These are phyloP conservation scores for Hypericum androsaemum DNA, from an alignment of 345 rosid species.

Conservation along the genomic window DNA sequence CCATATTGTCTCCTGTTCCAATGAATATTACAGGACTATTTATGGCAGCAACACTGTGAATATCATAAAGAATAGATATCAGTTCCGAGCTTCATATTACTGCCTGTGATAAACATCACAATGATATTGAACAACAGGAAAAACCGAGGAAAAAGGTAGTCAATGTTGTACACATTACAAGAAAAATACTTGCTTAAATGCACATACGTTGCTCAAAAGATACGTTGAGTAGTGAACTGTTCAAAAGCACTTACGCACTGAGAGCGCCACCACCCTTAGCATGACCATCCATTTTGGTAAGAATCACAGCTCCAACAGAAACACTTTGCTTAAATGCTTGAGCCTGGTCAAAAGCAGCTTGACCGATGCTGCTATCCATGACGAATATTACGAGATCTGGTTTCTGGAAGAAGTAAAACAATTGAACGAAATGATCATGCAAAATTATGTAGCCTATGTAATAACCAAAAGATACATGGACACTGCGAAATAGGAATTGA, in stretches of 20 bases:
- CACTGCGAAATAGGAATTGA: slow-evolving; percentile 12
- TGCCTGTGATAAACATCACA: neutral
- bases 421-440: neutral
- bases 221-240: neutral
- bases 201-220: neutral
- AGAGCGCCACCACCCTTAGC: slow-evolving; percentile 99
- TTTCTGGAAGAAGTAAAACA: slow-evolving; percentile 41
- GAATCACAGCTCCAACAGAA: slow-evolving; percentile 85
- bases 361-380: slow-evolving; percentile 96
- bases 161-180: no score
- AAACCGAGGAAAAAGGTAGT: neutral
- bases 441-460: slow-evolving; percentile 4
- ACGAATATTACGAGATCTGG: slow-evolving; percentile 89
- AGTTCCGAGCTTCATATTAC: neutral
- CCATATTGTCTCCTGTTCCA: slow-evolving; percentile 91
- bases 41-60: slow-evolving; percentile 77
- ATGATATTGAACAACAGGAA: neutral
- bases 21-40: slow-evolving; percentile 91
- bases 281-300: slow-evolving; percentile 97
- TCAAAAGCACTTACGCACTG: slow-evolving; percentile 62
- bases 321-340: slow-evolving; percentile 88
- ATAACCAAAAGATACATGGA: neutral
- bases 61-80: slow-evolving; percentile 9
- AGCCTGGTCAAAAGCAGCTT: slow-evolving; percentile 93
- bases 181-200: no score